Percentiles rank a stretch among this genome's conserved stretches.
These are phyloP conservation scores for Austroboletus festivus DNA, from an alignment of 768 basidiomycete species.

Conservation along the genomic window DNA sequence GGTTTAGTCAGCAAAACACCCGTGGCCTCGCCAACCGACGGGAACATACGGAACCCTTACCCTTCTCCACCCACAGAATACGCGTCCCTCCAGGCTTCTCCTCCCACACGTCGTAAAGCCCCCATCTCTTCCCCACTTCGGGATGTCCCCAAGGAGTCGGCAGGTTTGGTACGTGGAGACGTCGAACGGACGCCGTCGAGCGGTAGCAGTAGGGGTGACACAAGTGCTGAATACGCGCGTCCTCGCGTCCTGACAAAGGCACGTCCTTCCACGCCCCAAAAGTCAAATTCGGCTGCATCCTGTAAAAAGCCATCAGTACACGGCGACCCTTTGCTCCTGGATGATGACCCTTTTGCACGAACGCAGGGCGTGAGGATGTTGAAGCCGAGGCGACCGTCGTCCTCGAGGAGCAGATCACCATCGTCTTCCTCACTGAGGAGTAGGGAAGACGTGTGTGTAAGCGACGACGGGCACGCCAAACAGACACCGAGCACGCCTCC, in stretches of 20 bases:
- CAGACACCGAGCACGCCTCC: neutral
- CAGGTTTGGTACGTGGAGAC: too few relatives aligned
- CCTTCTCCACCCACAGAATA: constrained; percentile 30
- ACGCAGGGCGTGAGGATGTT: constrained; percentile 51
- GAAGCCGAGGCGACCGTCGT: constrained; percentile 14
- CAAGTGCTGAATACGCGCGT: constrained; percentile 12
- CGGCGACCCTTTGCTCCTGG: constrained; percentile 28
- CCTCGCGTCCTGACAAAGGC: constrained; percentile 31
- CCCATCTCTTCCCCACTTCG: constrained; percentile 6
- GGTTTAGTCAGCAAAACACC: neutral
- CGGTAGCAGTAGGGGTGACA: constrained; percentile 9
- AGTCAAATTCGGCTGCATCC: constrained; percentile 1
- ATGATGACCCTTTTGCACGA: constrained; percentile 49
- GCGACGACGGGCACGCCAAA: constrained; percentile 11
- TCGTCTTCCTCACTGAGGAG: constrained; percentile 2
- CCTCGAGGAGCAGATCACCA: neutral
- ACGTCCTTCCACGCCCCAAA: constrained; percentile 34
- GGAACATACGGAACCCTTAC: constrained; percentile 12
- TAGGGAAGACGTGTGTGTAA: constrained; percentile 5
- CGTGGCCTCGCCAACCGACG: constrained; percentile 13
- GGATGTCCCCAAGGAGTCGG: too few relatives aligned
- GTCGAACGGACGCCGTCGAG: constrained; percentile 13
- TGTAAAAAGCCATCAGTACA: neutral
- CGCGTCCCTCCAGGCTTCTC: constrained; percentile 5
- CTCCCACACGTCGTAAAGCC: constrained; percentile 1